Conservation (phyloP, 306 rosid genomes). For the Quercus agrifolia region DNA sequence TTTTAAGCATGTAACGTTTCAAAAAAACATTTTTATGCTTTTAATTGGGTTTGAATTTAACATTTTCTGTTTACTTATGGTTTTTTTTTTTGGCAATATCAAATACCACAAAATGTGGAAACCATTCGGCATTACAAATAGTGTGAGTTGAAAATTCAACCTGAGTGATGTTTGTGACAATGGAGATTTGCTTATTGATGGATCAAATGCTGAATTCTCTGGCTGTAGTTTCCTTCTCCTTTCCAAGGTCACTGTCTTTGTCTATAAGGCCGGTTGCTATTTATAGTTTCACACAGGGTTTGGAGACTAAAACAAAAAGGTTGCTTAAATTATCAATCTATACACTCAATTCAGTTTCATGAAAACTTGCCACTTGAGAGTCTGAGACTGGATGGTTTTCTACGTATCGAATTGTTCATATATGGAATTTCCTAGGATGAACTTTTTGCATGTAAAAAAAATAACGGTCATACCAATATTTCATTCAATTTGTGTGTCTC, state of each 20-base stretch:
- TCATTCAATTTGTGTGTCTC: neutral
- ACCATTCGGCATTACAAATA: neutral
- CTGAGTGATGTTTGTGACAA: neutral
- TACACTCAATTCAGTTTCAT: neutral
- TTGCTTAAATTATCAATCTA: neutral
- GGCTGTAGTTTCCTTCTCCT: neutral
- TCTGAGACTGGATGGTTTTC: neutral
- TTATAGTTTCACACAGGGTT: neutral
- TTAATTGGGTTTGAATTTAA: no score
- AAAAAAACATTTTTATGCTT: no score
- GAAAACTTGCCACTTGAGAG: neutral
- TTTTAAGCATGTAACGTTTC: no score
- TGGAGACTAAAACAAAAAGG: neutral
- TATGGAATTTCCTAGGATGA: no score
- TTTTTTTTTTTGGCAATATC: no score
- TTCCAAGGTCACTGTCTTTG: neutral
- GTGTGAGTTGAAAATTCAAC: neutral
- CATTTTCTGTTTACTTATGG: no score
- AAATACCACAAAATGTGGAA: no score
- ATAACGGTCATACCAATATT: no score
- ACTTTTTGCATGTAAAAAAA: no score
- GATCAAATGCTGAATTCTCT: neutral
- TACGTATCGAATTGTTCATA: neutral
- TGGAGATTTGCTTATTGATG: neutral
- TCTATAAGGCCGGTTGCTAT: neutral